Conservation (phyloP, 441 rosid species). For the Manihot esculenta region DNA sequence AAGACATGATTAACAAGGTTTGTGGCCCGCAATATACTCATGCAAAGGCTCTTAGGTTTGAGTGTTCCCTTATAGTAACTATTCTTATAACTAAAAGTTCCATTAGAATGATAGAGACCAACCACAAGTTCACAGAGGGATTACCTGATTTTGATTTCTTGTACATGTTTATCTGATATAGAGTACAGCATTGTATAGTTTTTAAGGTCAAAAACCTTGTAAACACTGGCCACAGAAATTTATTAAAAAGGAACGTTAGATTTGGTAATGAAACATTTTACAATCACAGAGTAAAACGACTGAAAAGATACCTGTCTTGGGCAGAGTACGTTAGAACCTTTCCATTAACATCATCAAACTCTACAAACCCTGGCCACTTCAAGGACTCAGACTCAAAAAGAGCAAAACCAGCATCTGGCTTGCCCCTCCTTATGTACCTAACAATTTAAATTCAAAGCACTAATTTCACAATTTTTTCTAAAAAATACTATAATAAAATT, state of each 20-base stretch:
- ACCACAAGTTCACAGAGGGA: background rate
- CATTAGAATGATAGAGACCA: background rate
- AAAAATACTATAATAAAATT: background rate
- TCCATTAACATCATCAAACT: constrained; percentile 77
- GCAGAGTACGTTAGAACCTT: constrained; percentile 71
- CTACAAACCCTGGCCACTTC: constrained; percentile 81
- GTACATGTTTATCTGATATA: constrained; percentile 49
- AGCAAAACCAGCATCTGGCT: constrained; percentile 64
- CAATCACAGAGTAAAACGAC: background rate
- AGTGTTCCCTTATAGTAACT: background rate
- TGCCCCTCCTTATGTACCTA: constrained; percentile 57
- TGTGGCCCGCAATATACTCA: background rate
- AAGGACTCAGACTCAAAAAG: constrained; percentile 69
- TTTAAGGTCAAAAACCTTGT: constrained; percentile 66
- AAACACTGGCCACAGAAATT: constrained; percentile 35
- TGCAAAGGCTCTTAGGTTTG: background rate
- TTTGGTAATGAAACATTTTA: background rate
- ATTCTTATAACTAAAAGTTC: background rate
- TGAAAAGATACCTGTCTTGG: constrained; percentile 47
- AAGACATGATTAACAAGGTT: background rate
- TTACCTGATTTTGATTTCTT: constrained; percentile 63
- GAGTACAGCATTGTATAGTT: constrained; percentile 54
- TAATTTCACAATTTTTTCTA: no score
- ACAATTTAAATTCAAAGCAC: no score
- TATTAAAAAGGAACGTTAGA: background rate